Percentiles rank a stretch among this genome's conserved stretches.
Conservation (phyloP, 192 early-diverging fungal species). For the Chytriomyces confervae region DNA sequence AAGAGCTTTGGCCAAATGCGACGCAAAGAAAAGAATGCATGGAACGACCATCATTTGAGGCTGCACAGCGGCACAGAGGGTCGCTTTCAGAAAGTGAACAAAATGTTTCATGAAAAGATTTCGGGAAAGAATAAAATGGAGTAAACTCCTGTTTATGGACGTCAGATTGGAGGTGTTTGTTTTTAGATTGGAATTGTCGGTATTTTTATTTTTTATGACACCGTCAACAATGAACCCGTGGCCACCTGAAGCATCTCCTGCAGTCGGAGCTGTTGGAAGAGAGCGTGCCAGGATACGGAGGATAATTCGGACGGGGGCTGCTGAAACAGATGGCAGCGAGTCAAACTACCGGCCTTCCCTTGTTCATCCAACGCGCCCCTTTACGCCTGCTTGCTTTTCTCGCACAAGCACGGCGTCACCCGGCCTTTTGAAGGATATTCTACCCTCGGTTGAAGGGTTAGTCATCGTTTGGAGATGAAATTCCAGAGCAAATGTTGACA, state of each 20-base stretch:
- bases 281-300: background rate
- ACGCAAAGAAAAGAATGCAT: background rate
- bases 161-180: background rate
- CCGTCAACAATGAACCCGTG: background rate
- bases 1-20: slow-evolving; percentile 16
- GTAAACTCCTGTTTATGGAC: background rate
- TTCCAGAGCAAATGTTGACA: background rate
- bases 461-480: background rate
- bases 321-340: background rate
- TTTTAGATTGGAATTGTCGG: background rate
- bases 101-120: background rate
- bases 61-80: background rate
- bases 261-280: background rate
- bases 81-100: background rate
- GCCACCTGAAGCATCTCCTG: background rate
- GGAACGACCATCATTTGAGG: background rate
- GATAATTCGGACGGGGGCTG: background rate
- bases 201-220: background rate
- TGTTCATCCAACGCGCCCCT: slow-evolving; percentile 48
- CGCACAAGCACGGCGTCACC: background rate
- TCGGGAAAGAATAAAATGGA: background rate
- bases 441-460: slow-evolving; percentile 4
- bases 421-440: background rate
- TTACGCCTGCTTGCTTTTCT: slow-evolving; percentile 44
- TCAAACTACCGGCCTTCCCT: slow-evolving; percentile 49